Evolutionary conservation across 2,329 filamentous ascomycete genomes (phyloP).

Genomic region (Fusarium sp.): DNA sequence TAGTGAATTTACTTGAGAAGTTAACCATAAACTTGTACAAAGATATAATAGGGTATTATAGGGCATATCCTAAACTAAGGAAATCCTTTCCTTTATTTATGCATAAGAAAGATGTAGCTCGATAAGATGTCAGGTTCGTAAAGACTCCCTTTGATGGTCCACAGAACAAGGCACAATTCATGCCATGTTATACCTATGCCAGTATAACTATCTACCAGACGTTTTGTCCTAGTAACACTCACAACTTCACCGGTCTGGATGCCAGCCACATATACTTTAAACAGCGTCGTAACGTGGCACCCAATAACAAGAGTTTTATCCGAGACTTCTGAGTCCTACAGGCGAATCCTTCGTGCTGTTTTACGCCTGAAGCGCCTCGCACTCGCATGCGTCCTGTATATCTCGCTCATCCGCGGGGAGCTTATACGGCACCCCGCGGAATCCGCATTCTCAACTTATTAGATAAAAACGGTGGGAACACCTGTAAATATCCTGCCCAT

Average conservation of each 20-base stretch:
- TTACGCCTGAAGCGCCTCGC: neutral
- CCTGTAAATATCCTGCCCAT: neutral
- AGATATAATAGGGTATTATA: too few species aligned
- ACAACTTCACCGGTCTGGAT: neutral
- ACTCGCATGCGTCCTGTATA: conserved; percentile 18
- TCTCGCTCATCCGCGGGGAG: conserved; percentile 27
- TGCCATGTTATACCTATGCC: too few species aligned
- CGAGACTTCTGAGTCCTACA: neutral
- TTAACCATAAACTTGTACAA: too few species aligned
- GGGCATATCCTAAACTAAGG: too few species aligned
- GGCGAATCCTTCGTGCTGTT: neutral
- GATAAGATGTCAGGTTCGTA: too few species aligned
- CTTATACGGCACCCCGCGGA: conserved; percentile 29
- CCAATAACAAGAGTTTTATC: neutral
- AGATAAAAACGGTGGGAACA: conserved; percentile 22
- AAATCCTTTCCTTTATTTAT: too few species aligned
- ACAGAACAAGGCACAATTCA: too few species aligned
- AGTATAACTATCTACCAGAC: too few species aligned
- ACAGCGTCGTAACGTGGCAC: neutral
- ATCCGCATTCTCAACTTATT: conserved; percentile 9
- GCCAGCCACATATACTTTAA: neutral
- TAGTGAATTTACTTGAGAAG: too few species aligned
- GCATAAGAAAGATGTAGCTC: too few species aligned
- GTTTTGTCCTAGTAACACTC: too few species aligned
- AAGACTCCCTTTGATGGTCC: too few species aligned